Base-by-base conservation (phyloP, 129 eudicot species). In the Artemisia annua region DNA sequence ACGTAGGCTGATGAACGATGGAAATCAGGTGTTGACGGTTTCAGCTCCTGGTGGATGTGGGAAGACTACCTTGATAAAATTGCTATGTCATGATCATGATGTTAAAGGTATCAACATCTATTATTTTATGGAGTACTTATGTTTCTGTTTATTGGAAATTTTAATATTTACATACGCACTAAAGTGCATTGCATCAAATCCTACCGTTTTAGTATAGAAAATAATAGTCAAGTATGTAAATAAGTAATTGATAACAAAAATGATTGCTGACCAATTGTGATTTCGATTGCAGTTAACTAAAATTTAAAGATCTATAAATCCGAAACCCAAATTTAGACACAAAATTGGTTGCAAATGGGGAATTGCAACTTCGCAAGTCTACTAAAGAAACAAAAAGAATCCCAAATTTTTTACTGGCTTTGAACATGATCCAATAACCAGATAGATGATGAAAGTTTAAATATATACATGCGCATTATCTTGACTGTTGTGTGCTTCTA, bases 11-110 rank as follows among this genome's bases (percentile, higher is more conserved):
- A 66, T 78, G 0, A 74, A 50, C 12, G 74, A 65, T 61, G 78
- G 32, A 0, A 62, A 11, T 1, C 76, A 75, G 43, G 81, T 78
- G 24, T 18, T 83, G 19, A 72, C 75, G 0, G 56, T 83, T 70
- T 83, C 86, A 44, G 86, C 86, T 69, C 83, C 83, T 0, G 83
- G 83, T 61, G 86, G 86, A 6, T 78, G 86, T 70, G 86, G 86
- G 49, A 83, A 83, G 70, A 83, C 86, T 52, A 78, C 86, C 2
- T 60, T 82, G 52, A 87, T 78, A 9, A 82, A 81, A 70, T 65
- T 69, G 89, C 63, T 87, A 11, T 87, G 89, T 50, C 85, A 69
- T 76, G 85, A 87, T 69, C 9, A 72, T 11, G 67, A 79, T 46
- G 79, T 87, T 9, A 79, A 73, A 87, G 68, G 81, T 69, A 51